Evolutionary conservation across 1,139 yeast species (phyloP).

Genomic region (Magnusiomyces magnusii): DNA sequence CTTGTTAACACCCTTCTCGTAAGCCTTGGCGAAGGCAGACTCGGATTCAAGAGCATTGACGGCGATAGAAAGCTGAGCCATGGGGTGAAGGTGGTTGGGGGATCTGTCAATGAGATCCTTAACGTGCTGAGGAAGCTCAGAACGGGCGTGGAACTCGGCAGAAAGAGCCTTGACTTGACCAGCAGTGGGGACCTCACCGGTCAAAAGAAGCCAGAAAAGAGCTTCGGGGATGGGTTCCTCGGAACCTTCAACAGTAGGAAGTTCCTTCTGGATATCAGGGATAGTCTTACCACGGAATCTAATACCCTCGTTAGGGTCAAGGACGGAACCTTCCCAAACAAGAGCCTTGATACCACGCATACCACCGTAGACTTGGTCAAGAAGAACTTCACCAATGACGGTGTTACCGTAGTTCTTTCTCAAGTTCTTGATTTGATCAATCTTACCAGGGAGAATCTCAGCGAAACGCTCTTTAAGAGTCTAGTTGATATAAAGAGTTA

Average conservation of each 20-base stretch:
- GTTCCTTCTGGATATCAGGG: slow-evolving; percentile 86
- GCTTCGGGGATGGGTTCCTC: slow-evolving; percentile 54
- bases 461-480: slow-evolving; percentile 91
- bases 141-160: slow-evolving; percentile 51
- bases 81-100: slow-evolving; percentile 55
- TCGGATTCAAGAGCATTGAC: slow-evolving; percentile 57
- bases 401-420: slow-evolving; percentile 86
- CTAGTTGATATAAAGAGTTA: slow-evolving; percentile 29
- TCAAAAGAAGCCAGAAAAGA: slow-evolving; percentile 53
- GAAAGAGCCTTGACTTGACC: slow-evolving; percentile 47
- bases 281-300: slow-evolving; percentile 98
- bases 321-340: slow-evolving; percentile 99
- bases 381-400: slow-evolving; percentile 83
- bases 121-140: slow-evolving; percentile 51
- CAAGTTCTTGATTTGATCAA: slow-evolving; percentile 84
- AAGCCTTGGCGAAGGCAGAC: slow-evolving; percentile 55
- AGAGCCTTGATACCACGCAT: slow-evolving; percentile 98
- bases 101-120: slow-evolving; percentile 45
- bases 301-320: slow-evolving; percentile 97
- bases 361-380: slow-evolving; percentile 99
- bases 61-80: slow-evolving; percentile 66
- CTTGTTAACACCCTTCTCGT: slow-evolving; percentile 59
- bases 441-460: slow-evolving; percentile 84
- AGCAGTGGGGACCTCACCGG: slow-evolving; percentile 56
- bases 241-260: slow-evolving; percentile 92